A percentile compares a stretch with the other conserved stretches of the same genome.
phyloP scores from a whole-genome alignment of 2,329 filamentous ascomycete species.

The Colletotrichum phormii region DNA sequence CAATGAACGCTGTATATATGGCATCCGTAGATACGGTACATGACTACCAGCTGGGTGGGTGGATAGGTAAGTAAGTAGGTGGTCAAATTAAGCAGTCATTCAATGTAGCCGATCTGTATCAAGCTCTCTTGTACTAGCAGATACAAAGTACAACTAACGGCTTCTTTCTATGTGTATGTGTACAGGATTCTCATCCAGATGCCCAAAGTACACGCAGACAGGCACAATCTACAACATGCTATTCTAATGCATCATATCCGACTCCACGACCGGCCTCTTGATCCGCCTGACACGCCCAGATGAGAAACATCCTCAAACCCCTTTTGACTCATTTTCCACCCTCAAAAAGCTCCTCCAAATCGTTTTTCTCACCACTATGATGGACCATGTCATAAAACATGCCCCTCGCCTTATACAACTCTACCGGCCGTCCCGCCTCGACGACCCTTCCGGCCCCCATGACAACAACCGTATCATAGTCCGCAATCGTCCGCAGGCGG shows the following conservation, averaged over 20 bases:
- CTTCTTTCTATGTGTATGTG: not conserved
- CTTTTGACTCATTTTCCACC: not conserved
- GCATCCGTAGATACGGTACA: no score
- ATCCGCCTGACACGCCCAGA: not conserved
- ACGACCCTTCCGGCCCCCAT: constrained; percentile 65
- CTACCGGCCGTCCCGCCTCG: constrained; percentile 63
- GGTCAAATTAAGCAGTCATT: no score
- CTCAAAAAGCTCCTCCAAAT: constrained; percentile 51
- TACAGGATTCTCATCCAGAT: not conserved
- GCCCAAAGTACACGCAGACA: not conserved
- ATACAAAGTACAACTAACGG: not conserved
- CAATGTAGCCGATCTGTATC: no score
- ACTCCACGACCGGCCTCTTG: not conserved
- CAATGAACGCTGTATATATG: no score
- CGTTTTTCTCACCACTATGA: constrained; percentile 64
- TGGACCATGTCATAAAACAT: constrained; percentile 67
- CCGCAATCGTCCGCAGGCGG: constrained; percentile 67
- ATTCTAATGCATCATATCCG: not conserved
- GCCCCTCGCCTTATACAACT: constrained; percentile 57
- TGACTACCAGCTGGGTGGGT: no score
- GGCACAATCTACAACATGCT: not conserved
- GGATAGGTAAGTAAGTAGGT: no score
- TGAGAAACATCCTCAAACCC: not conserved
- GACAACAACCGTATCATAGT: constrained; percentile 69
- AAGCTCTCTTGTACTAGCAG: not conserved